Evolutionary conservation across 108 stramenopile genomes (phyloP).

Genomic region (Nitzschia palea): DNA sequence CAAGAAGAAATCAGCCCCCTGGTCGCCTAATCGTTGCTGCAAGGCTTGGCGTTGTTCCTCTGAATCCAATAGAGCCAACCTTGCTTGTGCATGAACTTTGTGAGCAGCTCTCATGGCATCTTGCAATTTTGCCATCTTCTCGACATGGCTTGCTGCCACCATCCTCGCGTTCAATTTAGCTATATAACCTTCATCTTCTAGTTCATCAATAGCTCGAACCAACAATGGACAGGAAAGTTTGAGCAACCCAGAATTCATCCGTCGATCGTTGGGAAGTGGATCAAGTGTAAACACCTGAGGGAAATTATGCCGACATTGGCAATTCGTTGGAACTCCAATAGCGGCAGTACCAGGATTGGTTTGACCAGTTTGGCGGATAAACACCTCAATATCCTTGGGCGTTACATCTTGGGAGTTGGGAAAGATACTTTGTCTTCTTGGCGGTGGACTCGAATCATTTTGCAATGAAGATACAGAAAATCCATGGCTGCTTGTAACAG

Average conservation of each 20-base stretch:
- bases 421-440: slow-evolving; percentile 13
- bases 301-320: slow-evolving; percentile 34
- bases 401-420: slow-evolving; percentile 30
- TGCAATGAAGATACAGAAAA: no score
- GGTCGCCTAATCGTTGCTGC: slow-evolving; percentile 27
- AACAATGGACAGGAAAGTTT: slow-evolving; percentile 43
- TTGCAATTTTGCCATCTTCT: slow-evolving; percentile 5
- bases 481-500: no score
- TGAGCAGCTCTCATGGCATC: slow-evolving; percentile 13
- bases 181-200: slow-evolving; percentile 48
- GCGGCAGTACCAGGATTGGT: slow-evolving; percentile 21
- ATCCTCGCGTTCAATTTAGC: slow-evolving; percentile 16
- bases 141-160: background rate
- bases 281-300: slow-evolving; percentile 43
- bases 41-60: slow-evolving; percentile 10
- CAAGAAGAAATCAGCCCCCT: slow-evolving; percentile 28
- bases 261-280: slow-evolving; percentile 26
- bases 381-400: slow-evolving; percentile 14
- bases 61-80: slow-evolving; percentile 11
- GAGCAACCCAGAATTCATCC: slow-evolving; percentile 42
- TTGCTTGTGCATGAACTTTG: slow-evolving; percentile 27
- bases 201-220: slow-evolving; percentile 27
- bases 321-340: slow-evolving; percentile 32
- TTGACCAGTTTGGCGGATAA: slow-evolving; percentile 36
- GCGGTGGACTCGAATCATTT: no score